Evolutionary conservation across 1,139 yeast genomes (phyloP).

Genomic region (Suhomyces bribrorum): DNA sequence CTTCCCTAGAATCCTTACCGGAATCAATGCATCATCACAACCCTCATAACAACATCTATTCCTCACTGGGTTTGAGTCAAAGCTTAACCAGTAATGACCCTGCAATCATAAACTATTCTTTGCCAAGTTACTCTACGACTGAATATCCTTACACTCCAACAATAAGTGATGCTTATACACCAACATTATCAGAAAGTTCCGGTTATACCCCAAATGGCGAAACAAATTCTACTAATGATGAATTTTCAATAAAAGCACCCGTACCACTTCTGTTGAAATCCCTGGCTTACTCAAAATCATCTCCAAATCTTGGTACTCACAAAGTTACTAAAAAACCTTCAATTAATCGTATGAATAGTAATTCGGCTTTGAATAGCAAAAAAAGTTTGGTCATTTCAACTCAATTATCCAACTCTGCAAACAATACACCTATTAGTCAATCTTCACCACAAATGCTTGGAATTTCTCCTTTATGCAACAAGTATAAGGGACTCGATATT

Average conservation of each 20-base stretch:
- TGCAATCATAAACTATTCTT: constrained; percentile 6
- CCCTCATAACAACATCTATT: constrained; percentile 3
- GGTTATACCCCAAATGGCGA: constrained; percentile 25
- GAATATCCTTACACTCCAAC: constrained; percentile 23
- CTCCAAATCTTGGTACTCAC: constrained; percentile 17
- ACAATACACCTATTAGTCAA: constrained; percentile 16
- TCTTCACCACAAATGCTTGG: constrained; percentile 19
- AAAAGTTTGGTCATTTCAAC: constrained; percentile 23
- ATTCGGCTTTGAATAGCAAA: constrained; percentile 17
- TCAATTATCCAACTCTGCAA: constrained; percentile 16
- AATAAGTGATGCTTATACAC: constrained; percentile 23
- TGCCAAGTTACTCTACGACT: constrained; percentile 13
- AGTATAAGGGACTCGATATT: constrained; percentile 23
- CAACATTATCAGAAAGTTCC: constrained; percentile 24
- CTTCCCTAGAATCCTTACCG: constrained; percentile 32
- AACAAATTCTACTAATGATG: constrained; percentile 12
- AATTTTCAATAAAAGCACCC: constrained; percentile 17
- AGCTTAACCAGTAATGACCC: constrained; percentile 7
- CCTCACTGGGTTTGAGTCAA: constrained; percentile 10
- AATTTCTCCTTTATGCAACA: constrained; percentile 23
- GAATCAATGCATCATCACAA: constrained; percentile 16
- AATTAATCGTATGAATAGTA: constrained; percentile 20
- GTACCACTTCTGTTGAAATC: constrained; percentile 17
- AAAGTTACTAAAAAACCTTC: constrained; percentile 26
- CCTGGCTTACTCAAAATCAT: constrained; percentile 16